A percentile compares a stretch with the other conserved stretches of the same genome.
These are phyloP conservation scores for Scheffersomyces amazonensis DNA, from an alignment of 805 yeast species.

Conservation along the genomic window DNA sequence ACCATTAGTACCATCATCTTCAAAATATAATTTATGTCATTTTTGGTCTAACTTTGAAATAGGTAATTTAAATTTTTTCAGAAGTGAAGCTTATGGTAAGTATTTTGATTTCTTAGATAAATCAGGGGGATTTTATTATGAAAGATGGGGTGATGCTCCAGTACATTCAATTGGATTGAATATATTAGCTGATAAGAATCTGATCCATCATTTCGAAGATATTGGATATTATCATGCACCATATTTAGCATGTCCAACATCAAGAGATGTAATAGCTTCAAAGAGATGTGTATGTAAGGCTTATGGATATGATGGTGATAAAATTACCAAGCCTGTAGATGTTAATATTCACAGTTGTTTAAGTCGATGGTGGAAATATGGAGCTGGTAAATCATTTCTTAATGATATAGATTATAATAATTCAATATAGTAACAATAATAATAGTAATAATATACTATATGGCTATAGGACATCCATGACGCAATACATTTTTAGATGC, in stretches of 20 bases:
- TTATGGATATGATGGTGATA: constrained; percentile 10
- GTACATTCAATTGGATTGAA: constrained; percentile 39
- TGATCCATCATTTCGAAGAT: constrained; percentile 44
- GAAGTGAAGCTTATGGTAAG: constrained; percentile 43
- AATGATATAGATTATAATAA: constrained; percentile 34
- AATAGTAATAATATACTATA: not conserved
- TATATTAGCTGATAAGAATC: constrained; percentile 31
- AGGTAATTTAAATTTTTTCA: constrained; percentile 48
- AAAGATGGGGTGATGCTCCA: constrained; percentile 61
- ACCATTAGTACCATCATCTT: constrained; percentile 17
- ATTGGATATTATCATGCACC: constrained; percentile 44
- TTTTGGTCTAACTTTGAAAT: constrained; percentile 68
- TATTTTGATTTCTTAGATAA: constrained; percentile 46
- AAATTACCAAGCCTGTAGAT: constrained; percentile 26
- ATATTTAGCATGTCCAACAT: constrained; percentile 38
- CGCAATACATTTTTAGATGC: not conserved
- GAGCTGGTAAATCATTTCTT: constrained; percentile 57
- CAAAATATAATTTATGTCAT: constrained; percentile 53
- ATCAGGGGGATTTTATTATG: constrained; percentile 54
- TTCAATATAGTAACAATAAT: constrained; percentile 1
- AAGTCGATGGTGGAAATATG: constrained; percentile 73
- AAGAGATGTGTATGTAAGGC: constrained; percentile 39
- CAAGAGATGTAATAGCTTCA: constrained; percentile 26
- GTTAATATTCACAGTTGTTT: constrained; percentile 61
- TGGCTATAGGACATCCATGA: not conserved